A percentile compares a stretch with the other conserved stretches of the same genome.
phyloP scores from a whole-genome alignment of 352 stramenopile genomes.

The Sclerospora graminicola region DNA sequence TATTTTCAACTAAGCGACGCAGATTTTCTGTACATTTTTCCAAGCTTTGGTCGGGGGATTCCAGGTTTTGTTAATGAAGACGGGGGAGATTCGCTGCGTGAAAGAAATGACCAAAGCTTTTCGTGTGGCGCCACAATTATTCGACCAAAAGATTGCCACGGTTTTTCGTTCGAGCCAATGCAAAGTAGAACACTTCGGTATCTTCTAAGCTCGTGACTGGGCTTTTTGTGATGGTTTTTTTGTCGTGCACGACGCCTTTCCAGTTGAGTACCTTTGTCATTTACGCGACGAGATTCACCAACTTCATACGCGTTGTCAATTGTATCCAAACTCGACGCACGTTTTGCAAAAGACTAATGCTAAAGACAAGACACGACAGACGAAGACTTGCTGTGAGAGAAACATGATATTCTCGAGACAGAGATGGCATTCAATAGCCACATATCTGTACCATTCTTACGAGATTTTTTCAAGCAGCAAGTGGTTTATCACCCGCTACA shows the following conservation, averaged over 20 bases:
- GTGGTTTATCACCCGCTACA: conserved; percentile 36
- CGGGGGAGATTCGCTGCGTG: conserved; percentile 49
- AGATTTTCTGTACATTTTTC: conserved; percentile 78
- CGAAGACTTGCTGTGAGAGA: conserved; percentile 51
- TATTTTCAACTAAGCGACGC: conserved; percentile 74
- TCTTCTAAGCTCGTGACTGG: conserved; percentile 14
- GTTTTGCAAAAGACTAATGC: conserved; percentile 30
- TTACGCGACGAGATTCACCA: conserved; percentile 46
- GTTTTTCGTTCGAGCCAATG: conserved; percentile 10
- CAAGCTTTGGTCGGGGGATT: conserved; percentile 52
- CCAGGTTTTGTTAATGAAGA: conserved; percentile 66
- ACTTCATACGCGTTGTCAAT: conserved; percentile 26
- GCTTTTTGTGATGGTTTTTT: conserved; percentile 45
- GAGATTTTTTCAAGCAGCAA: conserved; percentile 51
- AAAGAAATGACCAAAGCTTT: conserved; percentile 75
- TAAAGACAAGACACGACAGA: not conserved
- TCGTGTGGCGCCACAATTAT: conserved; percentile 56
- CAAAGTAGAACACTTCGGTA: conserved; percentile 24
- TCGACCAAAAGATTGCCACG: conserved; percentile 71
- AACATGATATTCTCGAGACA: conserved; percentile 73
- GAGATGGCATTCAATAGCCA: conserved; percentile 47
- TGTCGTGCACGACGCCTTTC: conserved; percentile 42
- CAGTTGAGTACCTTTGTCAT: conserved; percentile 25
- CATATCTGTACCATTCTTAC: conserved; percentile 30
- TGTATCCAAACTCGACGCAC: conserved; percentile 77